Percentiles rank a stretch among this genome's conserved stretches.
These are phyloP conservation scores for Beverwykella pulmonaria DNA, from an alignment of 495 filamentous ascomycete genomes.

Conservation along the genomic window DNA sequence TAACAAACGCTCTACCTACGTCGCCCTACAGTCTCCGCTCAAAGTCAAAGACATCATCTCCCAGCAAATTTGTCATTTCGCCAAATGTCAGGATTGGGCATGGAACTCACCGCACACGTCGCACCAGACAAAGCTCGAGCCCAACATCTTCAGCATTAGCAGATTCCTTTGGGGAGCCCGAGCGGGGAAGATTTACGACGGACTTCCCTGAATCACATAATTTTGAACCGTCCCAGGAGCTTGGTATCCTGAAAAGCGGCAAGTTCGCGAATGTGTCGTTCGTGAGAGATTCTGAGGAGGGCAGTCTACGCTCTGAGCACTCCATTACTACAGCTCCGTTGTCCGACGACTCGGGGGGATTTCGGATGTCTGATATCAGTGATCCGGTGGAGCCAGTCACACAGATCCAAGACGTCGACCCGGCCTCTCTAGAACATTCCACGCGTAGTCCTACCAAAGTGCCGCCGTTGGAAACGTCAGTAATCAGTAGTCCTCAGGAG, in stretches of 20 bases:
- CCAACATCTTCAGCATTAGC: not conserved
- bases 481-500: not conserved
- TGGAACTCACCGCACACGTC: not conserved
- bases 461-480: no score
- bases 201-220: slow-evolving; percentile 2
- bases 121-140: not conserved
- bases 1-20: not conserved
- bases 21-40: slow-evolving; percentile 23
- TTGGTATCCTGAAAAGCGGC: slow-evolving; percentile 12
- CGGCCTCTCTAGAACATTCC: no score
- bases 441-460: no score
- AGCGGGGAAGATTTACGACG: not conserved
- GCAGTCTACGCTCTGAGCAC: slow-evolving; percentile 26
- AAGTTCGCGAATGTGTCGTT: slow-evolving; percentile 14
- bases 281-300: slow-evolving; percentile 31
- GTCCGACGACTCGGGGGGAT: slow-evolving; percentile 30
- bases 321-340: slow-evolving; percentile 21
- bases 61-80: not conserved
- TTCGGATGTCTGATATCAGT: no score
- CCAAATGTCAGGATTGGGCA: not conserved
- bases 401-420: no score
- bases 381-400: not conserved
- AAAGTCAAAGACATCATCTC: not conserved
- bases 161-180: not conserved
- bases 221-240: slow-evolving; percentile 26